A percentile compares a stretch with the other conserved stretches of the same genome.
Evolutionary conservation across 352 stramenopile species (phyloP).

Genomic region (Globisporangium acanthophoron): DNA sequence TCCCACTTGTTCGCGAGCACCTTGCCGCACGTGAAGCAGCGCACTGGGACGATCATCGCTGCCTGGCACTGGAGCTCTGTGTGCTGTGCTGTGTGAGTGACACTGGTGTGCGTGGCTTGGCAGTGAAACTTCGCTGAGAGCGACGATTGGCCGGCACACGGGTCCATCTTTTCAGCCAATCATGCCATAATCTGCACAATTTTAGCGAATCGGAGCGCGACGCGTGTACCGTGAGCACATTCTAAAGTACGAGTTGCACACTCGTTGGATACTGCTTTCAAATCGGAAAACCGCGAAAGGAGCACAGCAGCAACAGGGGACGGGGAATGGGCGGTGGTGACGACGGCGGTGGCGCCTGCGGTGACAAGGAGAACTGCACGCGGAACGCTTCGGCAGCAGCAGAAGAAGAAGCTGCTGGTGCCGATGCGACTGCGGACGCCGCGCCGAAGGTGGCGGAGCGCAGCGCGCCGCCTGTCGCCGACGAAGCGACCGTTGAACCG

Average conservation of each 20-base stretch:
- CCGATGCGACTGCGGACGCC: not conserved
- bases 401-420: too few relatives aligned
- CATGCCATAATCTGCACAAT: too few relatives aligned
- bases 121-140: not conserved
- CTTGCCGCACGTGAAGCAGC: conserved; percentile 99
- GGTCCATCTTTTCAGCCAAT: too few relatives aligned
- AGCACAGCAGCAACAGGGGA: not conserved
- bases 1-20: conserved; percentile 99
- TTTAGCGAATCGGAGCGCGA: too few relatives aligned
- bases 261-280: not conserved
- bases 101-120: too few relatives aligned
- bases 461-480: not conserved
- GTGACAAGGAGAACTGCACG: conserved; percentile 9
- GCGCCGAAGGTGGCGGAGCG: not conserved
- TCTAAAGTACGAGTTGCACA: not conserved
- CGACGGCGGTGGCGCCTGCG: not conserved
- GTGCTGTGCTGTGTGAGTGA: too few relatives aligned
- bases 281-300: conserved; percentile 1
- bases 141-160: not conserved
- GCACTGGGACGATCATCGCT: conserved; percentile 98
- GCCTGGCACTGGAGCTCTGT: not conserved
- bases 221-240: not conserved
- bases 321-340: not conserved
- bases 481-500: conserved; percentile 4
- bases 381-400: not conserved